Evolutionary conservation across 164 flowering plant species (phyloP).

Genomic region (Magnolia changhungtana): DNA sequence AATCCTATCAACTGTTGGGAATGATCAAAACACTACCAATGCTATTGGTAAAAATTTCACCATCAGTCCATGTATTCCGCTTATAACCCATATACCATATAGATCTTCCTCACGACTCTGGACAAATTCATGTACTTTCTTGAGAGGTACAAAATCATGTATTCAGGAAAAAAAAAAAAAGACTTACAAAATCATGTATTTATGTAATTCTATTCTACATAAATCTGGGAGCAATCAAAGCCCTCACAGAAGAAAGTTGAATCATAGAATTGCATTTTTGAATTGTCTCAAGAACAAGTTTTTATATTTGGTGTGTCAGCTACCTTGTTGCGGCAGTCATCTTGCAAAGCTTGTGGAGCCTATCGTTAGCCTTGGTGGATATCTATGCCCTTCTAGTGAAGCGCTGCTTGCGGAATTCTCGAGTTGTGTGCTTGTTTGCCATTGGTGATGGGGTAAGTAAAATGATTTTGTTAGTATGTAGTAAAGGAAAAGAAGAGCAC

Average conservation of each 20-base stretch:
- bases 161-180: no score
- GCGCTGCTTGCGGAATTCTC: constrained; percentile 55
- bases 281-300: background rate
- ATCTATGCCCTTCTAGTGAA: constrained; percentile 61
- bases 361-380: constrained; percentile 59
- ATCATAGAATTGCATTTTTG: background rate
- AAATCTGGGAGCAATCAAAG: background rate
- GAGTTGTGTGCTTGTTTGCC: constrained; percentile 43
- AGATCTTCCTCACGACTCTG: background rate
- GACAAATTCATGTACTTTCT: no score
- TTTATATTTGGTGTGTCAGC: constrained; percentile 33
- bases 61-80: background rate
- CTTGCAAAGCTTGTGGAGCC: constrained; percentile 76
- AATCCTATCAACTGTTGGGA: background rate
- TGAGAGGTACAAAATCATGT: no score
- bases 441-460: constrained; percentile 85
- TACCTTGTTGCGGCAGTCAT: constrained; percentile 71
- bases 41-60: background rate
- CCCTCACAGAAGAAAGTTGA: background rate
- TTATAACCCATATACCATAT: background rate
- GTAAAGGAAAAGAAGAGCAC: background rate
- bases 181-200: background rate
- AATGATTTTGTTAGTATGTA: background rate
- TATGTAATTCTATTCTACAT: background rate
- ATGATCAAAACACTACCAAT: background rate